These are phyloP conservation scores for Lophium mytilinum DNA, from an alignment of 495 filamentous ascomycete species.

Conservation along the genomic window DNA sequence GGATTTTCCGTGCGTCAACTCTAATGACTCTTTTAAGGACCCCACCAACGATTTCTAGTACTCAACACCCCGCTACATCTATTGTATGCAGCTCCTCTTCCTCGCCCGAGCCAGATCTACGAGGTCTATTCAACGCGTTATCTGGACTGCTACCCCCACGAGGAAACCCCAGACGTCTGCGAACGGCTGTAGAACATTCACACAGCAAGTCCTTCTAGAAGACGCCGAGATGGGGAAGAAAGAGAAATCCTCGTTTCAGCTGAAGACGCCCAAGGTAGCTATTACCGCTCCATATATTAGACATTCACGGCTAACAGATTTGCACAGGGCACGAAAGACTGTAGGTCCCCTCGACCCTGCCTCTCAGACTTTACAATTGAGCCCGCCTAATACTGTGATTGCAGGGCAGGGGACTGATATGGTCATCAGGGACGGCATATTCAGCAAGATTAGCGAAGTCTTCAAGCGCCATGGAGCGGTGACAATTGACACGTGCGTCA, in stretches of 20 bases:
- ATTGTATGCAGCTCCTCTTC: background rate
- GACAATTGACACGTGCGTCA: conserved; percentile 62
- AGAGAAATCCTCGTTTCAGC: conserved; percentile 21
- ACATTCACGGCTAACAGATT: too few species aligned
- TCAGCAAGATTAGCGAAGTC: conserved; percentile 69
- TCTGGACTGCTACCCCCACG: background rate
- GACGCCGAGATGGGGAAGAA: conserved; percentile 17
- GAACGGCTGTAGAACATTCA: background rate
- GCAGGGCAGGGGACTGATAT: conserved; percentile 62
- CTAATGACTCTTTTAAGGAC: too few species aligned
- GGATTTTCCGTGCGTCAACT: too few species aligned
- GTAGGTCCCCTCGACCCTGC: conserved; percentile 7
- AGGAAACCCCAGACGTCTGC: too few species aligned
- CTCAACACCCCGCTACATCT: background rate
- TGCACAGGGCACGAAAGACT: conserved; percentile 29
- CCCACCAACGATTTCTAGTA: too few species aligned
- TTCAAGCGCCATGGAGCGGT: conserved; percentile 85
- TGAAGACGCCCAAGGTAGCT: conserved; percentile 29
- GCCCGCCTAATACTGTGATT: background rate
- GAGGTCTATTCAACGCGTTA: background rate
- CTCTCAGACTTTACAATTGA: background rate
- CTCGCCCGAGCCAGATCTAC: background rate
- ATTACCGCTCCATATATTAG: too few species aligned
- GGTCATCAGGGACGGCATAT: conserved; percentile 76
- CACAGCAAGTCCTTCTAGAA: background rate